Percentiles rank a stretch among this genome's conserved stretches.
Conservation (phyloP, 176 grass and related monocot species). For the Eleusine indica region DNA sequence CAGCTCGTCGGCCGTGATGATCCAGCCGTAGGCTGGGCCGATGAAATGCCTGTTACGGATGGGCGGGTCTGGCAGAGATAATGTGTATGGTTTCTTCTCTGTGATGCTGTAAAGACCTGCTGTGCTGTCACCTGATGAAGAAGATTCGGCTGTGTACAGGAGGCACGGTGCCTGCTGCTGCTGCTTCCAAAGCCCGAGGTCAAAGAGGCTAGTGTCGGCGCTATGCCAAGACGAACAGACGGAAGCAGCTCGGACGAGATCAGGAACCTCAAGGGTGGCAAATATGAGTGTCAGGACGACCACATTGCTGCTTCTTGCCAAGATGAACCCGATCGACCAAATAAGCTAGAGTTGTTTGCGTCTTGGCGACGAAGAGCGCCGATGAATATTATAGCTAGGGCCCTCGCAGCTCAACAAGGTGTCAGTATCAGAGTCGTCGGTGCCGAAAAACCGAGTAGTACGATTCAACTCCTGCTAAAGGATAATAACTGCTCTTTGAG, state of each 20-base stretch:
- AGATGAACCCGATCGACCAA: too few relatives aligned
- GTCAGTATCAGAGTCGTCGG: too few relatives aligned
- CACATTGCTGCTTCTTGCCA: background rate
- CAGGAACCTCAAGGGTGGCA: background rate
- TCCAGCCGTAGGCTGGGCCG: background rate
- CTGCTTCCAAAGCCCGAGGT: background rate
- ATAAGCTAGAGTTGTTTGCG: too few relatives aligned
- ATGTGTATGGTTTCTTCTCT: background rate
- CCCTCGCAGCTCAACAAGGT: too few relatives aligned
- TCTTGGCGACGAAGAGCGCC: too few relatives aligned
- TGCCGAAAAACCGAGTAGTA: too few relatives aligned
- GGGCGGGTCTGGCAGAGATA: background rate
- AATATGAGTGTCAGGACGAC: background rate
- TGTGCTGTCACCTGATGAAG: background rate
- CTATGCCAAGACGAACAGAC: background rate
- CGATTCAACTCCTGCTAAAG: too few relatives aligned
- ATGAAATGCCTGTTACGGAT: background rate
- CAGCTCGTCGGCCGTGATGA: slow-evolving; percentile 9
- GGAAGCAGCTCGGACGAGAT: background rate
- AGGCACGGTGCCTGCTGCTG: background rate
- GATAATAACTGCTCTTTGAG: too few relatives aligned
- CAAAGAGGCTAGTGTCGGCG: background rate
- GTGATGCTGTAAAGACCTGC: background rate
- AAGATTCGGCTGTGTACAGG: background rate
- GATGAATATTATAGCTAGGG: too few relatives aligned